Evolutionary conservation across 2,329 filamentous ascomycete genomes (phyloP), one percentile per base, ranked within the genome.

Genomic region (Microcyclosporella mali): DNA sequence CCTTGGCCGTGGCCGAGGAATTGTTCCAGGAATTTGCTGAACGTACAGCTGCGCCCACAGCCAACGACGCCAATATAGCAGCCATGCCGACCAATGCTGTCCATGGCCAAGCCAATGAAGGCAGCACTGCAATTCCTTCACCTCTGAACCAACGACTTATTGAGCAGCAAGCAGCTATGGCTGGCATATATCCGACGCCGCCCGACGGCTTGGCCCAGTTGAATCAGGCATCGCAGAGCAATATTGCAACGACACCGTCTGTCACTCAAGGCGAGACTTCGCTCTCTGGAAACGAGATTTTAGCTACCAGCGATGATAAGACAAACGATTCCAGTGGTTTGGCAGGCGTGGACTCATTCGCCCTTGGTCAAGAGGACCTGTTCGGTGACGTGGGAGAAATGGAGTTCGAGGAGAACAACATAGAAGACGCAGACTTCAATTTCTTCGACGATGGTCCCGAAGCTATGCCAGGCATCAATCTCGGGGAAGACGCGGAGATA

Each of bases 401-500:
- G 28, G 50, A 46, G 9, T 52, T 54, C 28, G 51, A 45, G 15
- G 51, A 54, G 12, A 43, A 51, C 28, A 50, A 52, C 16, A 42
- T 55, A 25, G 88, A 83, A 1, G 86, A 92, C 53, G 85, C 80
- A 4, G 86, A 92, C 58, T 90, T 90, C 60, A 86, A 78, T 59
- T 90, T 89, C 62, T 90, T 90, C 53, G 85, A 90, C 55, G 81
- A 84, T 47, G 21, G 21, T 6, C 73, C 72, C 2, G 68, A 67
- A 35, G 67, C 52, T 34, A 47, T 43, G 11, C 40, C 41, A 30
- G 35, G 33, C 14, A 29, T 29, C 30, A 30, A 15, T 11, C 10
- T 33, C 11, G 6, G n/a, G 8, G 30, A n/a, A 25, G 33, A 34
- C 18, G 27, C 19, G 35, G 31, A 39, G 7, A 42, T 31, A 35